Base-by-base conservation (phyloP, 2,329 filamentous ascomycete species). In the Tolypocladium ovalisporum region DNA sequence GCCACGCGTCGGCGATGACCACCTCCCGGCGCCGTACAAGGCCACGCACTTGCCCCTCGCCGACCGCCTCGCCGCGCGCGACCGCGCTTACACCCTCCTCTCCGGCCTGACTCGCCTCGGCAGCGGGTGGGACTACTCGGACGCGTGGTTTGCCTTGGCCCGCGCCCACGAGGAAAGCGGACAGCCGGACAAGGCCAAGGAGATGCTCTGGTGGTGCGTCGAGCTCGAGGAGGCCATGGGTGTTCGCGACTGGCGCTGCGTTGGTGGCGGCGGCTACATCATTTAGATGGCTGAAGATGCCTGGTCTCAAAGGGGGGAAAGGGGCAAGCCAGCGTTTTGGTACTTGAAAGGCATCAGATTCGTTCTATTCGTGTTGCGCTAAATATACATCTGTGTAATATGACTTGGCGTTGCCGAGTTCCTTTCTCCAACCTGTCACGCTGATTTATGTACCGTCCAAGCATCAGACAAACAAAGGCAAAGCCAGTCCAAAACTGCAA, bases 121-220 rank as follows among this genome's bases (percentile, higher is more conserved):
- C 10, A 80, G 78, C 15, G 89, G 90, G 0, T 99, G 94, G 94
- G 93, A 97, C 71, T 83, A 87, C 69, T 86, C 89, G 0, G 94
- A 97, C 68, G 94, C 93, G 6, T 99, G 94, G 94, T 93, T 90
- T 67, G 83, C 88, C 5, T 80, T 99, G 37, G 89, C 91, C 0
- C 80, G 90, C 61, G 91, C 90, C 12, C 89, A 97, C 67, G 94
- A 99, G 71, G 84, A 91, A 68, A 89, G 89, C 58, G 89, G 88
- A 0, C 89, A 96, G 74, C 73, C 84, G 1, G 89, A 94, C 40
- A 96, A 93, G 76, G 88, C 94, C 17, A 95, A 92, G 74, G 88
- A 94, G 64, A 90, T 92, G 52, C 79, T 97, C 8, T 97, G 94
- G 94, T 97, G 93, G 91, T 96, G 92, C 65, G 89, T 99, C 15